Evolutionary conservation across 345 rosid species (phyloP), one percentile per base, ranked within the genome.

Genomic region (Capsella bursapastoris): DNA sequence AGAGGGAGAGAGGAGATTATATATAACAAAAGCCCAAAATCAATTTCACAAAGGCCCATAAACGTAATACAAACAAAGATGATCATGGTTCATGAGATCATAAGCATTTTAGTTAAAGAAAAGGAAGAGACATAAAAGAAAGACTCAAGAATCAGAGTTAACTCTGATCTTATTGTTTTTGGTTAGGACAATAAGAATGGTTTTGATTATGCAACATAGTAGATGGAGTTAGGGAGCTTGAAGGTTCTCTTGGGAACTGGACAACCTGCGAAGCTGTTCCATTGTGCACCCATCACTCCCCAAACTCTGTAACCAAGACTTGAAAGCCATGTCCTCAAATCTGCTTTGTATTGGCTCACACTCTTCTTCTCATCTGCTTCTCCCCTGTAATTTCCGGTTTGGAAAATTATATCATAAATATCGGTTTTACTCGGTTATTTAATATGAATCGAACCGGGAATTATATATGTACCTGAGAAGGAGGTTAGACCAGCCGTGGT

Each of bases 191-290:
- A 56, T 51, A 29, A 60, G 3, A 70, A 34, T 4, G 62, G 43
- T 59, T 27, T 22, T 35, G 56, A 77, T 80, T 47, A 76, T 4
- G 86, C 75, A n/a, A 86, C 27, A 70, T 86, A 88, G 79, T 92
- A 90, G 52, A 88, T 81, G 53, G 97, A 88, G 79, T 92, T 92
- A 27, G 96, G 98, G 18, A 92, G 87, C 88, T 92, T 92, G 86
- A 92, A 92, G 45, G 91, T 84, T 77, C 96, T 86, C 74, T 78
- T 81, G 50, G 93, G 87, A 66, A 27, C 49, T 3, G 97, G 96
- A 43, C 83, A 87, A 16, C 98, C 98, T 2, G 78, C 72, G 29
- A 93, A 67, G 47, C 96, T 86, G 86, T 88, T 90, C 90, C 89
- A 89, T 34, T 90, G 98, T 67, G 92, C 86, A 51, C 93, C 93